A percentile compares a stretch with the other conserved stretches of the same genome.
phyloP scores from a whole-genome alignment of 768 basidiomycete genomes.

The Gelatoporia subvermispora region DNA sequence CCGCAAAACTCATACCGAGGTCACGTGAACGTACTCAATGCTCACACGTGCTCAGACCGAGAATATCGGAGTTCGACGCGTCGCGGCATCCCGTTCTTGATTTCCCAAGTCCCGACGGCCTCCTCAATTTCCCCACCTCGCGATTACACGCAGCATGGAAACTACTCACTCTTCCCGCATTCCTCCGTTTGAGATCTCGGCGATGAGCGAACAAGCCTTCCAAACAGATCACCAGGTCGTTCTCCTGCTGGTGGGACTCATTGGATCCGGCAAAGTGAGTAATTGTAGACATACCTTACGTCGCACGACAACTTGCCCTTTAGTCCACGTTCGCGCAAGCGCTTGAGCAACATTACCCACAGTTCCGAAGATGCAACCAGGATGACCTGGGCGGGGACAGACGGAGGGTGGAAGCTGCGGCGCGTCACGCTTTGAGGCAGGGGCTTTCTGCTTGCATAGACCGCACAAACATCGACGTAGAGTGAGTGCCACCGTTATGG shows the following conservation, averaged over 20 bases:
- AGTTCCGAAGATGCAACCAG: constrained; percentile 70
- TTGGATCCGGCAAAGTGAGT: constrained; percentile 44
- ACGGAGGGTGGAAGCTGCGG: constrained; percentile 57
- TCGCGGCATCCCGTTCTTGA: too few relatives aligned
- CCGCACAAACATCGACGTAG: constrained; percentile 68
- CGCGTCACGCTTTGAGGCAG: constrained; percentile 42
- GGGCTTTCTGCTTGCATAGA: constrained; percentile 79
- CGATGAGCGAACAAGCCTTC: too few relatives aligned
- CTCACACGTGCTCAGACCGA: too few relatives aligned
- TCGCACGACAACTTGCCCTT: neutral
- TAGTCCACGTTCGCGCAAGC: constrained; percentile 69
- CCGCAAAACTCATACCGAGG: too few relatives aligned
- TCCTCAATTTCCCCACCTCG: too few relatives aligned
- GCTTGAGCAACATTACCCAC: constrained; percentile 55
- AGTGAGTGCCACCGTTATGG: constrained; percentile 32
- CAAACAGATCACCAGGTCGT: constrained; percentile 37
- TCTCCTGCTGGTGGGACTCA: constrained; percentile 67
- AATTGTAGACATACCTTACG: neutral
- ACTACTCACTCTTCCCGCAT: too few relatives aligned
- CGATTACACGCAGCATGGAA: too few relatives aligned
- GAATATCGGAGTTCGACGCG: too few relatives aligned
- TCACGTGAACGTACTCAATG: too few relatives aligned
- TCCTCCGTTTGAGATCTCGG: too few relatives aligned
- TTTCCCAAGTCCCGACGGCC: too few relatives aligned
- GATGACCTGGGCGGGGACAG: constrained; percentile 67